Percentiles rank a stretch among this genome's conserved stretches.
phyloP scores from a whole-genome alignment of 345 rosid genomes.

The Citropsis articulata region DNA sequence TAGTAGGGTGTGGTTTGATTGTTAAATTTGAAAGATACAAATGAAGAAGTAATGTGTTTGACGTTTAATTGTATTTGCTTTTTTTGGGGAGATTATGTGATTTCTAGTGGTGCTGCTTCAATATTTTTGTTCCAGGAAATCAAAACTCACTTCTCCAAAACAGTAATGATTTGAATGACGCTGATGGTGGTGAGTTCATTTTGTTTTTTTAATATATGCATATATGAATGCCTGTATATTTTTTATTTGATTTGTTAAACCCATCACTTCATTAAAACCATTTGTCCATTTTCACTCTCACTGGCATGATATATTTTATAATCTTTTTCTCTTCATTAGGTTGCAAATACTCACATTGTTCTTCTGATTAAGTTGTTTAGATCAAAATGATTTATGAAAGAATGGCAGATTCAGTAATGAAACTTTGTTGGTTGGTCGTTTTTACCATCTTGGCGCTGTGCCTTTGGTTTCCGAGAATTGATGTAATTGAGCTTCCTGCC shows the following conservation, averaged over 20 bases:
- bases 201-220: not conserved
- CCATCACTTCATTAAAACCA: not conserved
- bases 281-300: constrained; percentile 1
- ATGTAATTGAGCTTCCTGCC: not conserved
- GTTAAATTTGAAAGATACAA: not conserved
- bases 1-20: not conserved
- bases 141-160: constrained; percentile 32
- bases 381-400: not conserved
- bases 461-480: not conserved
- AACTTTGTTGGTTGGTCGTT: not conserved
- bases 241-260: not conserved
- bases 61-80: not conserved
- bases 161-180: constrained; percentile 39
- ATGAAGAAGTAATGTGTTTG: not conserved
- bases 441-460: not conserved
- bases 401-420: not conserved
- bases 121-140: constrained; percentile 33
- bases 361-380: not conserved
- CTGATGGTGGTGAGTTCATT: constrained; percentile 45
- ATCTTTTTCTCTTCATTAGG: not conserved
- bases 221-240: not conserved
- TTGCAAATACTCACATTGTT: not conserved
- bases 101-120: constrained; percentile 3
- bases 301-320: not conserved
- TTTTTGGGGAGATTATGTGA: not conserved